phyloP scores from a whole-genome alignment of 2,329 filamentous ascomycete species.

The Xylaria digitata region DNA sequence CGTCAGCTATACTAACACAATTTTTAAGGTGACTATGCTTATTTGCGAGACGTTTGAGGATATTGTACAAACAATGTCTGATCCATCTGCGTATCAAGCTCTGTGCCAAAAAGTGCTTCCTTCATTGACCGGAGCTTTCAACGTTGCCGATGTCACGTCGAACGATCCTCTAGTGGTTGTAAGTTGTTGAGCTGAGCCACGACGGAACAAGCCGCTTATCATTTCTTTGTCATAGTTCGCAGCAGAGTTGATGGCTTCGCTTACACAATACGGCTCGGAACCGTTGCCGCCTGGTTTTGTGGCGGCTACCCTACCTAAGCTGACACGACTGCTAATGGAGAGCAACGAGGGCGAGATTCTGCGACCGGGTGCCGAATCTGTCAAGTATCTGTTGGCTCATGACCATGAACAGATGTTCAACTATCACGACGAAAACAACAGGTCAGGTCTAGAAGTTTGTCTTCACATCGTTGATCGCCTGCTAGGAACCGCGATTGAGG shows the following conservation, averaged over 20 bases:
- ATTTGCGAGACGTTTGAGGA: slow-evolving; percentile 94
- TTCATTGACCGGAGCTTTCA: slow-evolving; percentile 87
- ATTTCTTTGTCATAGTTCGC: slow-evolving; percentile 66
- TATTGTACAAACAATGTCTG: slow-evolving; percentile 76
- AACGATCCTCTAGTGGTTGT: slow-evolving; percentile 85
- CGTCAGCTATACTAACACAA: slow-evolving; percentile 25
- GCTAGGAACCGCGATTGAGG: slow-evolving; percentile 84
- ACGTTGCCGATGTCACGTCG: slow-evolving; percentile 85
- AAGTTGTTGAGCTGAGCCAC: slow-evolving; percentile 46
- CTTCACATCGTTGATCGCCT: slow-evolving; percentile 93
- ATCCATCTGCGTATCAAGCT: slow-evolving; percentile 75
- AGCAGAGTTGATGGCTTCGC: slow-evolving; percentile 81
- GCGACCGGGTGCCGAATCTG: slow-evolving; percentile 83
- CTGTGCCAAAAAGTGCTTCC: slow-evolving; percentile 89
- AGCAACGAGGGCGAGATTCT: slow-evolving; percentile 90
- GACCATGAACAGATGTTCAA: slow-evolving; percentile 90
- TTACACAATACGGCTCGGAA: slow-evolving; percentile 84
- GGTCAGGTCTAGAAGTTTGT: slow-evolving; percentile 87
- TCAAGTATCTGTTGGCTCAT: slow-evolving; percentile 90
- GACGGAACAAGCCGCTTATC: slow-evolving; percentile 39
- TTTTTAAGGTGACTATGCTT: slow-evolving; percentile 73
- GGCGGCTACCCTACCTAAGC: slow-evolving; percentile 84
- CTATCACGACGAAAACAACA: slow-evolving; percentile 84
- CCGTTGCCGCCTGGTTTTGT: slow-evolving; percentile 91
- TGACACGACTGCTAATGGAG: slow-evolving; percentile 83